phyloP scores from a whole-genome alignment of 768 basidiomycete species.

The Psilocybe azurescens region DNA sequence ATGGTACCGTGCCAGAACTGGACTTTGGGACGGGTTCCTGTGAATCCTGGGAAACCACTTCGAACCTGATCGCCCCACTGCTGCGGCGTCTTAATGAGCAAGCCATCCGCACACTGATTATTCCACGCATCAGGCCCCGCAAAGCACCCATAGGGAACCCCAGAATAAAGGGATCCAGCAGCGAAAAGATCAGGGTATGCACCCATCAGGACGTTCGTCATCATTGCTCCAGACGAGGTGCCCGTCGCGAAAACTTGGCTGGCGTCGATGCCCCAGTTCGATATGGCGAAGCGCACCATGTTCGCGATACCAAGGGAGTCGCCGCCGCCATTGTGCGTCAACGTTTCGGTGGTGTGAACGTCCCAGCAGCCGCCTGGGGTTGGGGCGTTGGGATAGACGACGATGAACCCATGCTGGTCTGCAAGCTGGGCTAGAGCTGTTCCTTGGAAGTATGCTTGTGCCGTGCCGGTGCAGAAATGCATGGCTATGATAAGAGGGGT shows the following conservation, averaged over 20 bases:
- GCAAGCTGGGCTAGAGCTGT: constrained; percentile 53
- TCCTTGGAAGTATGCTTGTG: constrained; percentile 54
- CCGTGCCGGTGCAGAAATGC: constrained; percentile 57
- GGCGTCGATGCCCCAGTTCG: constrained; percentile 50
- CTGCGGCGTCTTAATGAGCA: constrained; percentile 46
- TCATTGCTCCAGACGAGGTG: constrained; percentile 61
- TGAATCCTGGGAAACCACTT: constrained; percentile 56
- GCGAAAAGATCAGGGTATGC: constrained; percentile 59
- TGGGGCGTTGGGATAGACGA: constrained; percentile 53
- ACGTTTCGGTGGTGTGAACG: constrained; percentile 49
- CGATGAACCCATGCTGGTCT: constrained; percentile 55
- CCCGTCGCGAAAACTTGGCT: constrained; percentile 57
- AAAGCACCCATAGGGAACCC: constrained; percentile 61
- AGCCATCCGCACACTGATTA: constrained; percentile 48
- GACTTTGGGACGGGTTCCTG: constrained; percentile 55
- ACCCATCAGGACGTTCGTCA: constrained; percentile 60
- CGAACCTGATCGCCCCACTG: constrained; percentile 56
- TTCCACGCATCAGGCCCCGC: constrained; percentile 50
- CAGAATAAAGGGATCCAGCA: constrained; percentile 54
- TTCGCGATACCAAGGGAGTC: constrained; percentile 58
- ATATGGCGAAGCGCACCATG: constrained; percentile 50
- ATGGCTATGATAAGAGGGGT: constrained; percentile 57
- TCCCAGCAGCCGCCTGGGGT: constrained; percentile 55
- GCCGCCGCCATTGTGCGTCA: constrained; percentile 59
- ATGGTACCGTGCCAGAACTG: constrained; percentile 63